Evolutionary conservation across 129 eudicot species (phyloP), one percentile per base, ranked within the genome.

Genomic region (Rutidosis leptorrhynchoides): DNA sequence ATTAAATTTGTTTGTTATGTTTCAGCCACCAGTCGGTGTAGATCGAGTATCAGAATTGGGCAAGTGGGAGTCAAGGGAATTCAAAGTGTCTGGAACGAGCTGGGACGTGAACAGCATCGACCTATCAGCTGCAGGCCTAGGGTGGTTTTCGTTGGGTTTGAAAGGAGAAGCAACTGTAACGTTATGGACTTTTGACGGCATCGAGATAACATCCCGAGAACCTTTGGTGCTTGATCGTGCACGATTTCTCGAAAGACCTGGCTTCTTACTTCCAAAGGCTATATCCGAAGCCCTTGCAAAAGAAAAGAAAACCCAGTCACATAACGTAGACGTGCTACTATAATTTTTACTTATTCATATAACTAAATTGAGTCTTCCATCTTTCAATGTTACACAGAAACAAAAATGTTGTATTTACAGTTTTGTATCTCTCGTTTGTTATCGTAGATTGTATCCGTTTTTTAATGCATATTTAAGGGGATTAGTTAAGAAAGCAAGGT

Each of bases 101-200:
- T 94, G 99, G 97, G 99, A 94, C 22, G 83, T 89, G 69, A 94
- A 89, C 83, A 76, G 90, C 72, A 24, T 81, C 0, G 97, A 89
- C 80, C 65, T 94, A 65, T 79, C 90, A 6, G 83, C 78, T 54
- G 99, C 99, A 16, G 99, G 99, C 21, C 85, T 86, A 25, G 93
- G 99, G 53, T 94, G 99, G 99, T 69, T 84, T 68, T 94, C 99
- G 46, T 61, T 94, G 80, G 95, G 99, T 48, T 77, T 94, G 29
- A 94, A 94, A 86, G 99, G 99, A 3, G 84, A 89, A 65, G 96
- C 95, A 28, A 79, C 74, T 21, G 23, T 94, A 79, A 83, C 73
- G 26, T 71, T 94, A 62, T 89, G 95, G 95, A 84, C 93, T 20
- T 89, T 82, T 63, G 87, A 86, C 64, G 94, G 93, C 46, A 61